A percentile compares a stretch with the other conserved stretches of the same genome.
These are phyloP conservation scores for Citrus inodora DNA, from an alignment of 345 rosid genomes.

Conservation along the genomic window DNA sequence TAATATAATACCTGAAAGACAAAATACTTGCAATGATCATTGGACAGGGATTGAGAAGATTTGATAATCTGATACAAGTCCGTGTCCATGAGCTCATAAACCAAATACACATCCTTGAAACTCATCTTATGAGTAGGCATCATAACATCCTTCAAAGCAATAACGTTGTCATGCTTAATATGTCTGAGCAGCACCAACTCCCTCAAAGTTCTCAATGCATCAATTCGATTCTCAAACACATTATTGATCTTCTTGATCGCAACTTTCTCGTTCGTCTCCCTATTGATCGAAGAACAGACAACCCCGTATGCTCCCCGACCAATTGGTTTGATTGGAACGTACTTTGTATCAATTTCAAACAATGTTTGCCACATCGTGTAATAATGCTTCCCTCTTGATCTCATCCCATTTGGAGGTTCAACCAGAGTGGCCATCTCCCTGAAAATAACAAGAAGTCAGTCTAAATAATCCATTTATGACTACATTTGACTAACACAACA, in stretches of 20 bases:
- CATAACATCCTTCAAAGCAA: conserved; percentile 84
- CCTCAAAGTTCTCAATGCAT: conserved; percentile 64
- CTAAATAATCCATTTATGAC: background rate
- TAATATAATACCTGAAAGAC: conserved; percentile 59
- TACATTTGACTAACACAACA: background rate
- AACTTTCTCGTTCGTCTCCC: conserved; percentile 75
- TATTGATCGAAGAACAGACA: conserved; percentile 75
- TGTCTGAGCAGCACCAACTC: conserved; percentile 80
- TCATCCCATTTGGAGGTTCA: conserved; percentile 77
- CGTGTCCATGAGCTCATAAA: conserved; percentile 90
- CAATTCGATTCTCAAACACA: conserved; percentile 69
- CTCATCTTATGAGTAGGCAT: conserved; percentile 49
- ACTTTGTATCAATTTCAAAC: conserved; percentile 83
- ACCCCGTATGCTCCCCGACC: conserved; percentile 90
- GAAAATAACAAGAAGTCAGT: conserved; percentile 6
- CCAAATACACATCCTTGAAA: conserved; percentile 84
- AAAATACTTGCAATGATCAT: conserved; percentile 82
- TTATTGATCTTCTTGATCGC: conserved; percentile 86
- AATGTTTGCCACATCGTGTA: conserved; percentile 78
- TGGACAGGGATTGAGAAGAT: conserved; percentile 65
- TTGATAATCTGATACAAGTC: conserved; percentile 85
- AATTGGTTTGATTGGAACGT: conserved; percentile 82
- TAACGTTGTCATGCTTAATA: conserved; percentile 76
- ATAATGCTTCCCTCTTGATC: conserved; percentile 66
- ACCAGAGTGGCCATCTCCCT: conserved; percentile 75